Base-by-base conservation (phyloP, 2,329 filamentous ascomycete species). In the Trichoderma oligosporum region DNA sequence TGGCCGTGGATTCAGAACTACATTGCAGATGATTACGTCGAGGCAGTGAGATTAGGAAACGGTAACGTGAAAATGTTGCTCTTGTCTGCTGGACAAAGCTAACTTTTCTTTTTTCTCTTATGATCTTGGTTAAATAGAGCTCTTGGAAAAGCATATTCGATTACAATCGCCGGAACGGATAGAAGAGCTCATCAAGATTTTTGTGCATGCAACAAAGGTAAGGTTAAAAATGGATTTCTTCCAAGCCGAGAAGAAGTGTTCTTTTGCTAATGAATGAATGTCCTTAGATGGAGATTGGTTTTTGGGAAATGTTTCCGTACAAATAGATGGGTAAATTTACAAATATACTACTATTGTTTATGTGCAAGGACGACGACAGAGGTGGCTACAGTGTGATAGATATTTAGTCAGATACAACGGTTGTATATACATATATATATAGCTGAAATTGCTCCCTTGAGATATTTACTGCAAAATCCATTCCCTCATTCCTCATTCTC, bases 1-100 rank as follows among this genome's bases (percentile, higher is more conserved):
- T 94, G 88, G 87, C 82, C 85, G 44, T 97, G 93, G 93, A 90
- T 97, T 63, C 79, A 92, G 68, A 95, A 90, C 67, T 97, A 97
- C 68, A 82, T 88, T 14, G 88, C 86, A 2, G 85, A 89, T 1
- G 89, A 94, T 68, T 97, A 96, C 63, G 74, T 78, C 0, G 78
- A 85, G 61, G 89, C 89, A 5, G 88, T 95, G 54, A 77, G 77
- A 61, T 78, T 83, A 3, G 90, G 89, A 20, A 83, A 80, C 55
- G 84, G 88, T 90, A 74, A n/a, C 71, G 81, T 42, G n/a, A 11
- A 14, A 14, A 33, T 27, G 8, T 44, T 25, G 16, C 35, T 24
- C 24, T 16, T 25, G n/a, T 3, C 52, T 8, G 29, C 20, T 25
- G 5, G 38, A 39, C 4, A 18, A 9, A 22, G 5, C 18, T 33